phyloP scores from a whole-genome alignment of 805 yeast species.

The Teunomyces pallodes region DNA sequence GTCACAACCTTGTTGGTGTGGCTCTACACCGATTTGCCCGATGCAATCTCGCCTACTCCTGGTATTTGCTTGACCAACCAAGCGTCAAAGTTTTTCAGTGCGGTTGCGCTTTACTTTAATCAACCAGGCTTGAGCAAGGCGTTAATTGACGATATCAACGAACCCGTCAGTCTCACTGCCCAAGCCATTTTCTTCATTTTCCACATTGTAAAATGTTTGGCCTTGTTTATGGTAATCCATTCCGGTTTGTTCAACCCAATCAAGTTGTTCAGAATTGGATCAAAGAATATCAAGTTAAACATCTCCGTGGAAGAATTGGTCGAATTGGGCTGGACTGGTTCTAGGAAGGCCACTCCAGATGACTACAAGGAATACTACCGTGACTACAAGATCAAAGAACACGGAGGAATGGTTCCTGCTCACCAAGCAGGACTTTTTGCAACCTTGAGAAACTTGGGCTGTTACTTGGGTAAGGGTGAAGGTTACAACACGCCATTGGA shows the following conservation, averaged over 20 bases:
- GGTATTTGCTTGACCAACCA: constrained; percentile 77
- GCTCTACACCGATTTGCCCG: constrained; percentile 95
- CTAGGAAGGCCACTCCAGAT: constrained; percentile 66
- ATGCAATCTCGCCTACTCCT: constrained; percentile 85
- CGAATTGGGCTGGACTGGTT: constrained; percentile 91
- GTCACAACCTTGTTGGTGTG: constrained; percentile 52
- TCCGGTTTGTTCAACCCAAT: constrained; percentile 79
- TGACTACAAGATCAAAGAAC: constrained; percentile 56
- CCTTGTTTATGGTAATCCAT: constrained; percentile 57
- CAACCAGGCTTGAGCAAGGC: constrained; percentile 42
- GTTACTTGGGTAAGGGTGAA: constrained; percentile 69
- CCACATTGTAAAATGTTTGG: constrained; percentile 61
- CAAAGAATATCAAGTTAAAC: constrained; percentile 26
- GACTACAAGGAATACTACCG: constrained; percentile 72
- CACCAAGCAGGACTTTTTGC: constrained; percentile 69
- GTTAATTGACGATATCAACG: constrained; percentile 48
- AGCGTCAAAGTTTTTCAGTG: constrained; percentile 26
- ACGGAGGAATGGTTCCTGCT: constrained; percentile 77
- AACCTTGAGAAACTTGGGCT: constrained; percentile 56
- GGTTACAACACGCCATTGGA: constrained; percentile 68
- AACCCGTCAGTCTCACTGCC: constrained; percentile 38
- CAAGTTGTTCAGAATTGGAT: constrained; percentile 31
- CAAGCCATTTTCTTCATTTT: constrained; percentile 70
- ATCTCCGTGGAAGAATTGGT: constrained; percentile 55
- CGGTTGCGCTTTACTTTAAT: constrained; percentile 32